Conservation (phyloP, 2,329 filamentous ascomycete genomes). For the Monosporascus cannonballus region DNA sequence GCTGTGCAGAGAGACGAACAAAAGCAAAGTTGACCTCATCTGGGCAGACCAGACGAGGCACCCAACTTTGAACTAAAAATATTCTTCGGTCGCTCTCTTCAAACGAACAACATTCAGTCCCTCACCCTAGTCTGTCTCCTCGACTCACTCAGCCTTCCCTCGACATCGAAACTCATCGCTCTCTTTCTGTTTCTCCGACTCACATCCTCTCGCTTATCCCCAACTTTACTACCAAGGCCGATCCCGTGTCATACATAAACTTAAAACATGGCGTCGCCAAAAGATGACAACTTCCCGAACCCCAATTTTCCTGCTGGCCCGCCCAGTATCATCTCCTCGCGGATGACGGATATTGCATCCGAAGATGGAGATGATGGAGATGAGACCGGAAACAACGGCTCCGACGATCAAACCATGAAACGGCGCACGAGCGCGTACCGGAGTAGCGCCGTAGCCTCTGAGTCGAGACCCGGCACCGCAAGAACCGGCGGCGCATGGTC, state of each 20-base stretch:
- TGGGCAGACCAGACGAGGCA: constrained; percentile 18
- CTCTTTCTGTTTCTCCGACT: neutral
- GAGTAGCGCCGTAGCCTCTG: constrained; percentile 34
- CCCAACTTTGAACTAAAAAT: neutral
- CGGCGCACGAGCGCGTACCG: constrained; percentile 27
- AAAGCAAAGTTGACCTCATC: constrained; percentile 18
- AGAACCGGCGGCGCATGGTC: constrained; percentile 45
- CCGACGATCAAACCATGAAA: constrained; percentile 21
- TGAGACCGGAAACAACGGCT: constrained; percentile 11
- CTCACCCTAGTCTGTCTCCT: neutral
- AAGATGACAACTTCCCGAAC: constrained; percentile 32
- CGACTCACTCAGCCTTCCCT: neutral
- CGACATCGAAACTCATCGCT: neutral
- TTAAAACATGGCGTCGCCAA: constrained; percentile 21
- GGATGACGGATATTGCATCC: constrained; percentile 60
- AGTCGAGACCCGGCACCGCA: constrained; percentile 51
- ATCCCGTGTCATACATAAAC: constrained; percentile 8
- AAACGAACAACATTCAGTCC: neutral
- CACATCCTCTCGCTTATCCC: no score
- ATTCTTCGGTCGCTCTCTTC: neutral
- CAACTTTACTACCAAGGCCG: constrained; percentile 13
- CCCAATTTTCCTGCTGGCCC: constrained; percentile 42
- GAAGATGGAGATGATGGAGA: constrained; percentile 43
- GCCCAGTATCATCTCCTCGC: constrained; percentile 64
- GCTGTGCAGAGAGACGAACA: neutral